A percentile compares a stretch with the other conserved stretches of the same genome.
These are phyloP conservation scores for Hygrophila difformis DNA, from an alignment of 257 asterid species.

Conservation along the genomic window DNA sequence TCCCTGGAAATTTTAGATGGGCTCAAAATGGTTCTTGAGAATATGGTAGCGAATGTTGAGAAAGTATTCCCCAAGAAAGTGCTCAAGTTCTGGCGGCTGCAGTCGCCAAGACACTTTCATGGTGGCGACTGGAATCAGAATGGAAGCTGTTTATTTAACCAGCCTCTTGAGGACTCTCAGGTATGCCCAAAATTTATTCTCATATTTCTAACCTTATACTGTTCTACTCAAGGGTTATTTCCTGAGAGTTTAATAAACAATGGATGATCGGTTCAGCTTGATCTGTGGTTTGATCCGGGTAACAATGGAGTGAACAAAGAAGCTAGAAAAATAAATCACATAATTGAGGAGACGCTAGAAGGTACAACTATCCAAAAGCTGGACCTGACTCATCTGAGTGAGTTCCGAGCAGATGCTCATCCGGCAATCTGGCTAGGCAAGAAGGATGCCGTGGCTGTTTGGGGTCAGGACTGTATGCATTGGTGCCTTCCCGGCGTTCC, in stretches of 20 bases:
- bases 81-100: slow-evolving; percentile 83
- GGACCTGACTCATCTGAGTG: slow-evolving; percentile 70
- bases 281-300: slow-evolving; percentile 79
- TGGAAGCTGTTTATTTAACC: slow-evolving; percentile 78
- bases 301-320: slow-evolving; percentile 83
- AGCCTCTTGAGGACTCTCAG: slow-evolving; percentile 71
- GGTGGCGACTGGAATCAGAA: slow-evolving; percentile 98
- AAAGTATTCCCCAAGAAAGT: slow-evolving; percentile 45
- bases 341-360: slow-evolving; percentile 48
- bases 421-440: slow-evolving; percentile 93
- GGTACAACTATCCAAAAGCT: slow-evolving; percentile 48
- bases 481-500: slow-evolving; percentile 98
- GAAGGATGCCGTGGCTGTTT: slow-evolving; percentile 80
- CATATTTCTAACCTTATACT: slow-evolving; percentile 1
- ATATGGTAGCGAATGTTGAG: slow-evolving; percentile 63
- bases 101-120: slow-evolving; percentile 91
- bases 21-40: slow-evolving; percentile 51
- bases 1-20: slow-evolving; percentile 63
- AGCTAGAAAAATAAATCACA: slow-evolving; percentile 54
- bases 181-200: slow-evolving; percentile 20
- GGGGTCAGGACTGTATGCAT: slow-evolving; percentile 99
- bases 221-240: background rate
- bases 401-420: slow-evolving; percentile 89
- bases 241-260: background rate
- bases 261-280: slow-evolving; percentile 50